Conservation (phyloP, 768 basidiomycete genomes). For the Rhizopogon rudus region DNA sequence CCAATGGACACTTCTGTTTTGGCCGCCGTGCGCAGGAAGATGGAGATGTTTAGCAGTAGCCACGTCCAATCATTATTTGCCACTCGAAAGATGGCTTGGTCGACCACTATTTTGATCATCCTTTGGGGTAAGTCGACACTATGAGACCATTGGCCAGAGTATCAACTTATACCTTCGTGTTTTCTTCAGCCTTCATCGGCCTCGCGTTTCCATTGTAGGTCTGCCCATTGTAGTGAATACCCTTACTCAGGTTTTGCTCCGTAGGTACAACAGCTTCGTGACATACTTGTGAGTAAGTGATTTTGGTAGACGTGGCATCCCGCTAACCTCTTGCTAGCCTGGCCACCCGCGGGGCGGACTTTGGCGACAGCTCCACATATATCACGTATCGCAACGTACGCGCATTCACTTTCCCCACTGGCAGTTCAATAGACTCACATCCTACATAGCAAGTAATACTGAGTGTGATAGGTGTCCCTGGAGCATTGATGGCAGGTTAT, state of each 20-base stretch:
- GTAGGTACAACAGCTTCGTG: conserved; percentile 47
- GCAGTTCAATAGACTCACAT: not conserved
- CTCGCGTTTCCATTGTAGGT: conserved; percentile 67
- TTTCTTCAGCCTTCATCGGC: conserved; percentile 58
- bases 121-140: conserved; percentile 40
- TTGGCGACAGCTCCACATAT: conserved; percentile 64
- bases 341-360: conserved; percentile 57
- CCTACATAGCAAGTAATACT: conserved; percentile 47
- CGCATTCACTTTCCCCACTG: not conserved
- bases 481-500: conserved; percentile 50
- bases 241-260: not conserved
- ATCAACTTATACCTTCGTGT: not conserved
- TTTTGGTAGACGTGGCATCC: not conserved
- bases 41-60: conserved; percentile 32
- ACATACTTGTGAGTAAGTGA: conserved; percentile 47
- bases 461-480: conserved; percentile 53
- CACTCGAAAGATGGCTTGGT: conserved; percentile 44
- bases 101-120: conserved; percentile 45
- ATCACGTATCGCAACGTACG: conserved; percentile 70
- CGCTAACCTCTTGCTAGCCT: conserved; percentile 36
- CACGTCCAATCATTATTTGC: conserved; percentile 48
- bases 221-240: not conserved
- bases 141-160: not conserved
- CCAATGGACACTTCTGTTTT: conserved; percentile 29
- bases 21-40: conserved; percentile 35